Evolutionary conservation across 768 basidiomycete species (phyloP).

Genomic region (Rhodotorula graminis): DNA sequence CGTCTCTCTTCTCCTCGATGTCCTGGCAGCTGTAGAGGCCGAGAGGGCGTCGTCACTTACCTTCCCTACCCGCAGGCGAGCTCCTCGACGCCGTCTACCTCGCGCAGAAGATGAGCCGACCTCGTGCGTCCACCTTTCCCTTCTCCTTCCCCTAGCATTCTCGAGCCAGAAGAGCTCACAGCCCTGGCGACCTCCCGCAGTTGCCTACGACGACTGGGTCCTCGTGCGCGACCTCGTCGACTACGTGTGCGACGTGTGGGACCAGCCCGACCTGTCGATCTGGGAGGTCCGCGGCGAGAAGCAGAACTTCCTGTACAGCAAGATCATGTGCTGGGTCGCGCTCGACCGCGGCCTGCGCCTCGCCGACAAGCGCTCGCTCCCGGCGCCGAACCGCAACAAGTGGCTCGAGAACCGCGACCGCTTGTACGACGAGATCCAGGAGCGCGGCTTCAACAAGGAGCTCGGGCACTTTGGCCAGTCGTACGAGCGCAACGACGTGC

Average conservation of each 20-base stretch:
- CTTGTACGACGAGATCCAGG: conserved; percentile 90
- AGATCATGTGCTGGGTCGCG: conserved; percentile 65
- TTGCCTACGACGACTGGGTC: conserved; percentile 45
- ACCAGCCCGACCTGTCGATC: conserved; percentile 81
- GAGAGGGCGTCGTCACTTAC: no score
- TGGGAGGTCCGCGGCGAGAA: conserved; percentile 71
- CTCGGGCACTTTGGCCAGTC: conserved; percentile 55
- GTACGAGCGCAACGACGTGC: conserved; percentile 68
- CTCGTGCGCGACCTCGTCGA: conserved; percentile 49
- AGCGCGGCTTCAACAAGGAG: conserved; percentile 71
- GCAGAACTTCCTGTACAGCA: conserved; percentile 37
- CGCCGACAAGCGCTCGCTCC: conserved; percentile 89
- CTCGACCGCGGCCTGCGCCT: conserved; percentile 90
- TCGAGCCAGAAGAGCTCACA: no score
- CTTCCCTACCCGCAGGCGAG: conserved; percentile 3
- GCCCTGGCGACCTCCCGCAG: no score
- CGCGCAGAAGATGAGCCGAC: conserved; percentile 67
- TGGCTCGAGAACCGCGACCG: conserved; percentile 75
- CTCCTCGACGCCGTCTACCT: conserved; percentile 96
- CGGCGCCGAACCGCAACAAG: conserved; percentile 51
- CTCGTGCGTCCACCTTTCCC: conserved; percentile 21
- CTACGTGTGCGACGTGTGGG: conserved; percentile 57
- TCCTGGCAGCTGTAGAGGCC: neutral
- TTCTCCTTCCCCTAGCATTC: neutral
- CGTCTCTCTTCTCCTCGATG: neutral